phyloP scores from a whole-genome alignment of 768 basidiomycete genomes.

The Tylopilus cervinicoccineus region DNA sequence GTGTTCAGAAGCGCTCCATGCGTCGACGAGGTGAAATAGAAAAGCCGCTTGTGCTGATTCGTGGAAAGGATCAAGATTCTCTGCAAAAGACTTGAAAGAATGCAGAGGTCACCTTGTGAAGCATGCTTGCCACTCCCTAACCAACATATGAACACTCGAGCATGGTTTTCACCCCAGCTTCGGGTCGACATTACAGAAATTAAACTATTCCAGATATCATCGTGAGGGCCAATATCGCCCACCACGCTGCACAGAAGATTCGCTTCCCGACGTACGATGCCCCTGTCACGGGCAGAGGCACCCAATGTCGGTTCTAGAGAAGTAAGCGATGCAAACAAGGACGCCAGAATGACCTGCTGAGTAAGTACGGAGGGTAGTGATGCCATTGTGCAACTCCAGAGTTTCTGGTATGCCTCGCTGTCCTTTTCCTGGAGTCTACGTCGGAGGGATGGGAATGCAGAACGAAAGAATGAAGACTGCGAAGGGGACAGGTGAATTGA shows the following conservation, averaged over 20 bases:
- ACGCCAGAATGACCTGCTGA: constrained; percentile 55
- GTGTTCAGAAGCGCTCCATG: constrained; percentile 77
- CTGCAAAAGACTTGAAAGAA: background rate
- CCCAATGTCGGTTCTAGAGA: constrained; percentile 31
- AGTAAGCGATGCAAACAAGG: constrained; percentile 51
- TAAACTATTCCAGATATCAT: constrained; percentile 49
- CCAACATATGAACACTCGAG: constrained; percentile 72
- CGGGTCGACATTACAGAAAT: constrained; percentile 48
- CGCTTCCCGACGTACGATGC: constrained; percentile 51
- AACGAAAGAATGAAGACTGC: constrained; percentile 68
- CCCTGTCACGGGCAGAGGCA: constrained; percentile 32
- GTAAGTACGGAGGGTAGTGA: constrained; percentile 48
- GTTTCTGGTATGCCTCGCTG: constrained; percentile 37
- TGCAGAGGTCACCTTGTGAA: constrained; percentile 28
- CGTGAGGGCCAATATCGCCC: constrained; percentile 42
- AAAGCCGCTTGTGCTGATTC: constrained; percentile 41
- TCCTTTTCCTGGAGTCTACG: constrained; percentile 28
- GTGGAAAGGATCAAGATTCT: constrained; percentile 8
- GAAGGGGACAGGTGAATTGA: constrained; percentile 47
- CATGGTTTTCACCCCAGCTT: constrained; percentile 56
- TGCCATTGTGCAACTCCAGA: constrained; percentile 47
- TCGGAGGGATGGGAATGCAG: constrained; percentile 48
- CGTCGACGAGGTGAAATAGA: constrained; percentile 46
- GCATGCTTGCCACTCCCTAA: constrained; percentile 42
- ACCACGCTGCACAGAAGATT: constrained; percentile 48